These are phyloP conservation scores for Schizophyllum commune DNA, from an alignment of 1,284 basidiomycete genomes.

Conservation along the genomic window DNA sequence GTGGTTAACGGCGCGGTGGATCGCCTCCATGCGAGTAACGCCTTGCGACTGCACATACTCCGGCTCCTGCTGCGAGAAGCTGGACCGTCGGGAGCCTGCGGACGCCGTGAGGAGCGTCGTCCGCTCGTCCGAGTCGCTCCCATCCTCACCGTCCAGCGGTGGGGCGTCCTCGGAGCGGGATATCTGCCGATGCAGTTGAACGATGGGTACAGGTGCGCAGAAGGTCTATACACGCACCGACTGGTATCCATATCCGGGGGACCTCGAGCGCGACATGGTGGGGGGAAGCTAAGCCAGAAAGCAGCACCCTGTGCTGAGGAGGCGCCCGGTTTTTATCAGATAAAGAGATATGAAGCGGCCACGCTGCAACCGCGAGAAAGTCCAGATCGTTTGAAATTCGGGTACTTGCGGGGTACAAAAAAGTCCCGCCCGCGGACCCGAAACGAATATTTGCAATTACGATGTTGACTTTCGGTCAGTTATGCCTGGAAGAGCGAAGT, in stretches of 20 bases:
- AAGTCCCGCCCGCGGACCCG: not conserved
- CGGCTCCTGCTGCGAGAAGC: not conserved
- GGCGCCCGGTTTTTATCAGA: not conserved
- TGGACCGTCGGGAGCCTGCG: not conserved
- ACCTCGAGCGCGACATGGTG: not conserved
- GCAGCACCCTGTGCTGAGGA: not conserved
- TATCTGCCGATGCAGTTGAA: not conserved
- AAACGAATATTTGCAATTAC: not conserved
- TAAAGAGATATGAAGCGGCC: not conserved
- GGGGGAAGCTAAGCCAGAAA: not conserved
- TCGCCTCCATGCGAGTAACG: slow-evolving; percentile 11
- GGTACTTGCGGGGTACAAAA: not conserved
- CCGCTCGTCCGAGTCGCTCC: not conserved
- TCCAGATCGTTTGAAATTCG: not conserved
- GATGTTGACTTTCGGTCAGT: not conserved
- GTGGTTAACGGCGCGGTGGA: slow-evolving; percentile 7
- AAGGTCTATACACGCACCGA: not conserved
- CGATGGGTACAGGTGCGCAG: not conserved
- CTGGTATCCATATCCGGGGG: not conserved
- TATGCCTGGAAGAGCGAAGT: no score
- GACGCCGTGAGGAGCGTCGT: not conserved
- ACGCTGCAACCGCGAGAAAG: not conserved
- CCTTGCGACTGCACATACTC: slow-evolving; percentile 11
- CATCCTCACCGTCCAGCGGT: not conserved
- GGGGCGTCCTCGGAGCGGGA: not conserved